Conservation (phyloP, 2,329 filamentous ascomycete genomes). For the Hypoxylon sp. region DNA sequence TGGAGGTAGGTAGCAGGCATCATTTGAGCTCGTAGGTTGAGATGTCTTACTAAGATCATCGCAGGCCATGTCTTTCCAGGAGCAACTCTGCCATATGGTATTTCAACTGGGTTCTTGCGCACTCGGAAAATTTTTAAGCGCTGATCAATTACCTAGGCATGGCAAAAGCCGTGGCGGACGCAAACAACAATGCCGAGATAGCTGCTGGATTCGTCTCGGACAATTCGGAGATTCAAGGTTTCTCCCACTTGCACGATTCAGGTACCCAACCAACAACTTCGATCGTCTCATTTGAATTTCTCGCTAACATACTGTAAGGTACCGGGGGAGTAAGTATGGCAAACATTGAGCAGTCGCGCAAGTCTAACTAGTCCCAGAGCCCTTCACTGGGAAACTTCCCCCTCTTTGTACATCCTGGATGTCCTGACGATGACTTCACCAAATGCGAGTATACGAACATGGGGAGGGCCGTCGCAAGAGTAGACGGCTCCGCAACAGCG, state of each 20-base stretch:
- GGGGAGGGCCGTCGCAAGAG: slow-evolving; percentile 63
- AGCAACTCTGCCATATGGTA: slow-evolving; percentile 55
- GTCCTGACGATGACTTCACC: slow-evolving; percentile 62
- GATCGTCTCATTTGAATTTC: background rate
- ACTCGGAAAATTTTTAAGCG: background rate
- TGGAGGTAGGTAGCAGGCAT: slow-evolving; percentile 46
- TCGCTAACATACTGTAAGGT: slow-evolving; percentile 43
- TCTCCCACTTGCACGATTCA: slow-evolving; percentile 55
- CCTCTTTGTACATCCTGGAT: slow-evolving; percentile 66
- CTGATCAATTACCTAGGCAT: slow-evolving; percentile 50
- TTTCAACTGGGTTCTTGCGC: slow-evolving; percentile 3
- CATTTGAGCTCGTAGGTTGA: background rate
- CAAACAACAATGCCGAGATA: slow-evolving; percentile 48
- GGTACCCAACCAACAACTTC: slow-evolving; percentile 39
- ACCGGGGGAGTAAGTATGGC: slow-evolving; percentile 53
- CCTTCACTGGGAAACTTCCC: slow-evolving; percentile 69
- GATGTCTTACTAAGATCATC: slow-evolving; percentile 33
- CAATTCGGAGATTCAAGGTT: slow-evolving; percentile 53
- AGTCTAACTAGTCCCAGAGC: slow-evolving; percentile 47
- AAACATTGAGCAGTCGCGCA: background rate
- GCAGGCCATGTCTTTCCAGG: slow-evolving; percentile 56
- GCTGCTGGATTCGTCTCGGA: slow-evolving; percentile 56
- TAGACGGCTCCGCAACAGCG: slow-evolving; percentile 66
- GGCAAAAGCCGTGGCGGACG: slow-evolving; percentile 55
- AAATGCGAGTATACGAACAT: slow-evolving; percentile 66